Evolutionary conservation across 805 yeast species (phyloP), one percentile per base, ranked within the genome.

Genomic region (Peterozyma toletana): DNA sequence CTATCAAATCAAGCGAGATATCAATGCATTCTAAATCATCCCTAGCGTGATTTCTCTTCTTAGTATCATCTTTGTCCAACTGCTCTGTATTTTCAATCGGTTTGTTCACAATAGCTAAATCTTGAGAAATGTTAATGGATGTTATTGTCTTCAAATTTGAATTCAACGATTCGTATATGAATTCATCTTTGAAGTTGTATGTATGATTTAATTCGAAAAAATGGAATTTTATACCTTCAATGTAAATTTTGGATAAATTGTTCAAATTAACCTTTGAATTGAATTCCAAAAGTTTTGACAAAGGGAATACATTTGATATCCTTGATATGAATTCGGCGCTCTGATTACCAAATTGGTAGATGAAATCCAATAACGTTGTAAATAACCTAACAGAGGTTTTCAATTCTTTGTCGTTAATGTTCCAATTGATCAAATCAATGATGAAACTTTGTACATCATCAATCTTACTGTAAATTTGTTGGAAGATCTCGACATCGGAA

Each of bases 1-100:
- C 78, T 18, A 87, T 67, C 30, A 91, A 59, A 58, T 91, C 98
- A 17, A 90, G 62, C 0, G 84, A 69, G 1, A 83, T 70, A 52
- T 87, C 95, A 17, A 85, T 64, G 3, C 85, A 71, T 50, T 82
- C 82, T 40, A 84, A 61, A 40, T 75, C 71, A 37, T 71, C 62
- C 49, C 74, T 72, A 2, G 85, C 77, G 11, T 55, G 56, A 7
- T 62, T 55, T 44, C 74, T 69, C 37, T 64, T 67, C 27, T 66
- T 67, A 3, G 71, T 59, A 36, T 63, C 64, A 21, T 63, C 60
- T 38, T 60, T 65, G 10, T 65, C 47, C 3, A 52, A 47, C 3
- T 42, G 40, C 31, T 61, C 59, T 10, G 66, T 58, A 17, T 74
- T 68, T 36, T 71, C 69, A 17, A 62, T 46, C 5, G 59, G 54